Evolutionary conservation across 148 eudicot genomes (phyloP).

Genomic region (Cornus controversa): DNA sequence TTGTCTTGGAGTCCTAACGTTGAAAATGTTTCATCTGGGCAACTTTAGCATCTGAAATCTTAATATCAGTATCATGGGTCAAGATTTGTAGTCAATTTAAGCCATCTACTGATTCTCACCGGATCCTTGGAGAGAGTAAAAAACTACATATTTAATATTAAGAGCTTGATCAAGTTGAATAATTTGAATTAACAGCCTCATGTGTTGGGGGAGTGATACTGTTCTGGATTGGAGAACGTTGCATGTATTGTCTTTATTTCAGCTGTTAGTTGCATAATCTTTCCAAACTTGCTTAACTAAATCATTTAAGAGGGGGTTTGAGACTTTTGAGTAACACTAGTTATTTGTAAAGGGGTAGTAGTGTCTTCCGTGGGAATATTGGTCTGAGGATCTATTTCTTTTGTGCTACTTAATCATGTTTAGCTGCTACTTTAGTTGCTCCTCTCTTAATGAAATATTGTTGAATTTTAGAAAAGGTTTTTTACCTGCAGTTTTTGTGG

Average conservation of each 20-base stretch:
- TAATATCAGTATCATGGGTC: background rate
- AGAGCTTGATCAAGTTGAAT: background rate
- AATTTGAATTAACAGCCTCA: background rate
- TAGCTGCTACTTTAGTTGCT: background rate
- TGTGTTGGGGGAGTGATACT: background rate
- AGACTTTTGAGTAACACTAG: background rate
- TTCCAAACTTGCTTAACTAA: background rate
- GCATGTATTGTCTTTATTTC: too few species aligned
- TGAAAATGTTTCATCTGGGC: background rate
- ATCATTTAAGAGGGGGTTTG: background rate
- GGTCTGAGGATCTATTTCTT: background rate
- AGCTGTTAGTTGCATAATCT: background rate
- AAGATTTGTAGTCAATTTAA: background rate
- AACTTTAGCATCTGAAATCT: background rate
- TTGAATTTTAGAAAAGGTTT: background rate
- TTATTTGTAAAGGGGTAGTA: background rate
- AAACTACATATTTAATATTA: background rate
- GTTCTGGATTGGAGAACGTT: too few species aligned
- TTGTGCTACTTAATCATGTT: too few species aligned
- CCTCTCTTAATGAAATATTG: background rate
- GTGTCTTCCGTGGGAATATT: background rate
- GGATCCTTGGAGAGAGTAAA: background rate
- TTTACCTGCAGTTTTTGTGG: background rate
- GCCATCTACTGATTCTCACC: background rate
- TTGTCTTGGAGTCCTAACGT: background rate